Evolutionary conservation across 768 basidiomycete species (phyloP), one percentile per base, ranked within the genome.

Genomic region (Russula virescens): DNA sequence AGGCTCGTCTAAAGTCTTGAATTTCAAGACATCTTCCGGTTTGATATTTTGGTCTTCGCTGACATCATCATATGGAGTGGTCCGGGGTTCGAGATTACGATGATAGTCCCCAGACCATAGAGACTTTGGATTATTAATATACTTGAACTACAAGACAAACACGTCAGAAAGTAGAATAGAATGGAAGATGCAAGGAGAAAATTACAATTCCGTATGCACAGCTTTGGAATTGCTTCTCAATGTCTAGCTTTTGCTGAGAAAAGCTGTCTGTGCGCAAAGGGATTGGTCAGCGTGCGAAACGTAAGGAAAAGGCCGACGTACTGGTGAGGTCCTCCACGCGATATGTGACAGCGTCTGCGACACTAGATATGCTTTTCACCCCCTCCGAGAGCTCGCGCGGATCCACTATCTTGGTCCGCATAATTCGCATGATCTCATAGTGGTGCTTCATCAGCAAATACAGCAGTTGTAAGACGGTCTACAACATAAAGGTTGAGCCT

Each of bases 191-290:
- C n/a, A 31, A 21, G 25, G 38, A 38, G 42, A 42, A 48, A 52
- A 40, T 7, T 10, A 63, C 69, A 4, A 68, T 56, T 11, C 69
- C 69, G 35, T 63, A 40, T 1, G 69, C 69, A 47, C 70, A 70
- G 10, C 19, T 52, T 42, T 63, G 28, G 52, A 70, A 68, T 21
- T 70, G 67, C 21, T 42, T 55, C 21, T 67, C 63, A 2, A 46
- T 13, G 35, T 70, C 60, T 2, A 65, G 45, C 45, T 53, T 65
- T 23, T 62, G 69, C 23, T 70, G 66, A 7, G 26, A 43, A 46
- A 70, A 70, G 16, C 58, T 66, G 10, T 55, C 69, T 70, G 35
- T 14, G 34, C 43, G 28, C 23, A 28, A 4, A 1, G 31, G 46
- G 21, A 23, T 38, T 16, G 13, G 25, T 48, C 49, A 46, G 35